Conservation (phyloP, 495 filamentous ascomycete genomes). For the Aspergillus hancockii region DNA sequence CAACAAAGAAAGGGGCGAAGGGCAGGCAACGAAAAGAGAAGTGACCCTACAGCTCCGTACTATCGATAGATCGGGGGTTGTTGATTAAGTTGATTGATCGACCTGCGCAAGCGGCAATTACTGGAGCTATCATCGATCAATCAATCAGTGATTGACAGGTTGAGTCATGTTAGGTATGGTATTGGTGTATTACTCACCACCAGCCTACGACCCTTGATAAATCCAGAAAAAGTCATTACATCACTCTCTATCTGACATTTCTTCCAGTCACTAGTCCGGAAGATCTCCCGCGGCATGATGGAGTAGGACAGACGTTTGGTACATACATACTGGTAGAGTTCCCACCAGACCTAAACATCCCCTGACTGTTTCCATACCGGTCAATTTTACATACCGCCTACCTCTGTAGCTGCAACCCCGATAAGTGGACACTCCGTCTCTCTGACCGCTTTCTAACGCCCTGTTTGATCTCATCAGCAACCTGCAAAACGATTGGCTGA, state of each 20-base stretch:
- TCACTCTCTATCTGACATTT: too few species aligned
- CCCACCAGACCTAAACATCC: neutral
- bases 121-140: conserved; percentile 1
- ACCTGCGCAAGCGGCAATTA: conserved; percentile 4
- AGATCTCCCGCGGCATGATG: too few species aligned
- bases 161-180: neutral
- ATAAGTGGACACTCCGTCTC: neutral
- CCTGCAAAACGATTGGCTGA: neutral
- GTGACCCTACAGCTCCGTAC: neutral
- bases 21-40: neutral
- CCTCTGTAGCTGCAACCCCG: conserved; percentile 4
- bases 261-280: too few species aligned
- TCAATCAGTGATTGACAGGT: too few species aligned
- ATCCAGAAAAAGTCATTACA: too few species aligned
- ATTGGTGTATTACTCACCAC: neutral
- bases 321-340: too few species aligned
- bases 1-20: neutral
- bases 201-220: too few species aligned
- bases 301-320: too few species aligned
- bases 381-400: conserved; percentile 1
- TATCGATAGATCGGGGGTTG: neutral
- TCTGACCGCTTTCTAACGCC: conserved; percentile 19
- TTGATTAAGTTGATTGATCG: conserved; percentile 7
- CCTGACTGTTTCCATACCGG: conserved; percentile 10
- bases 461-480: neutral